Conservation (phyloP, 495 filamentous ascomycete genomes). For the Usnea hakonensis region DNA sequence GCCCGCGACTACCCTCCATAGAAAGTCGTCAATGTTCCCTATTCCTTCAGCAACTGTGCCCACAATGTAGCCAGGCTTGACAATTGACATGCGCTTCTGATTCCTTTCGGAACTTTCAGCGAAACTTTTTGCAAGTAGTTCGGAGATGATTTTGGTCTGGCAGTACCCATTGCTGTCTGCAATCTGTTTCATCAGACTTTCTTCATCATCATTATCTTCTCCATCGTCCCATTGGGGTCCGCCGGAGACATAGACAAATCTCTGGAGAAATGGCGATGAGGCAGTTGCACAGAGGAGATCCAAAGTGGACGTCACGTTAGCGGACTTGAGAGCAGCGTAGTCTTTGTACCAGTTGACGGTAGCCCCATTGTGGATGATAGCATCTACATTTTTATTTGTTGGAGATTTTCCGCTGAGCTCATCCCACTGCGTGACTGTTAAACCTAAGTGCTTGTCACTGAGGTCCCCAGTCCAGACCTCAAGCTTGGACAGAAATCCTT, state of each 20-base stretch:
- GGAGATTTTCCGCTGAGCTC: conserved; percentile 41
- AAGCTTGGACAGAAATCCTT: conserved; percentile 18
- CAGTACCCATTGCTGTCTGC: conserved; percentile 25
- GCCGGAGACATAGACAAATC: conserved; percentile 28
- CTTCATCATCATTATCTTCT: conserved; percentile 7
- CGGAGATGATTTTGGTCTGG: conserved; percentile 32
- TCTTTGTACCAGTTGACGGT: conserved; percentile 35
- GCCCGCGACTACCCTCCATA: conserved; percentile 23
- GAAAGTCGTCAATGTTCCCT: conserved; percentile 25
- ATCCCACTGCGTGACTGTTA: conserved; percentile 31
- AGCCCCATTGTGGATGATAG: conserved; percentile 76
- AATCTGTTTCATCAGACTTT: background rate
- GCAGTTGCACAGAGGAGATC: conserved; percentile 29
- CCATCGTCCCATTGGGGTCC: conserved; percentile 19
- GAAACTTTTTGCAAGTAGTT: conserved; percentile 18
- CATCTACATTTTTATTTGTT: conserved; percentile 44
- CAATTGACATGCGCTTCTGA: background rate
- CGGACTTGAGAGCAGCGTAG: conserved; percentile 29
- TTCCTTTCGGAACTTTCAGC: too few species aligned
- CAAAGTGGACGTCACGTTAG: conserved; percentile 38
- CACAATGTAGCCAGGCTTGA: conserved; percentile 25
- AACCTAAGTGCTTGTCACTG: conserved; percentile 52
- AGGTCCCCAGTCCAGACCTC: conserved; percentile 51
- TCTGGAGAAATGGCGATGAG: conserved; percentile 10
- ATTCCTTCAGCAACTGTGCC: conserved; percentile 21